Percentiles rank a stretch among this genome's conserved stretches.
phyloP scores from a whole-genome alignment of 495 filamentous ascomycete genomes.

The Thozetella sp. region DNA sequence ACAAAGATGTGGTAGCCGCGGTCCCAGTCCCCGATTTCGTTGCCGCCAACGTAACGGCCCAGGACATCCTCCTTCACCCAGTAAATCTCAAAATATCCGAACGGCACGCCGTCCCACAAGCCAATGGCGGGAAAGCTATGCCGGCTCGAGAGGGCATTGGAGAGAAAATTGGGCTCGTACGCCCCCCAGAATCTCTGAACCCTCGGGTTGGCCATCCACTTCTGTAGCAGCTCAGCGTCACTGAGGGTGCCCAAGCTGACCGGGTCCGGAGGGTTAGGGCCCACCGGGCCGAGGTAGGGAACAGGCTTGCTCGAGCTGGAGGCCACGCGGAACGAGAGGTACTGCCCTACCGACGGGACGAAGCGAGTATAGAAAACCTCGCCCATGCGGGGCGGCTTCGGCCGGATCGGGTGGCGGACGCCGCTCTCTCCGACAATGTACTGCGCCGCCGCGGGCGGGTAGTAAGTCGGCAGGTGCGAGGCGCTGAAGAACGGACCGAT shows the following conservation, averaged over 20 bases:
- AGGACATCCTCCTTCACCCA: slow-evolving; percentile 95
- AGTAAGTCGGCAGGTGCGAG: slow-evolving; percentile 88
- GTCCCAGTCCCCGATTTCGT: slow-evolving; percentile 74
- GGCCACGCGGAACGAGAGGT: slow-evolving; percentile 85
- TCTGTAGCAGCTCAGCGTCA: slow-evolving; percentile 78
- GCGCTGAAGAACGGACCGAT: slow-evolving; percentile 72
- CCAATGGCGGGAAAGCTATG: slow-evolving; percentile 93
- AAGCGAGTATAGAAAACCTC: slow-evolving; percentile 90
- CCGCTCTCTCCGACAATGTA: slow-evolving; percentile 80
- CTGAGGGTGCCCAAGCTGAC: slow-evolving; percentile 36
- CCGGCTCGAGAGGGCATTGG: slow-evolving; percentile 57
- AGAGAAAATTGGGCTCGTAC: slow-evolving; percentile 68
- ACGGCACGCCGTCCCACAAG: slow-evolving; percentile 92
- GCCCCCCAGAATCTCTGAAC: slow-evolving; percentile 83
- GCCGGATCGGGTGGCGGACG: slow-evolving; percentile 83
- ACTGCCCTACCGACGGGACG: slow-evolving; percentile 79
- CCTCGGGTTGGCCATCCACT: slow-evolving; percentile 89
- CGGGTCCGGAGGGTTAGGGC: slow-evolving; percentile 33
- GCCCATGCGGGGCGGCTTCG: slow-evolving; percentile 85
- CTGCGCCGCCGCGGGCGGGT: slow-evolving; percentile 78
- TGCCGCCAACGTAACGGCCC: slow-evolving; percentile 61
- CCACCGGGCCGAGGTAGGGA: slow-evolving; percentile 53
- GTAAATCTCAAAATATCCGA: slow-evolving; percentile 97
- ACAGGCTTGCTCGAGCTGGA: slow-evolving; percentile 56
- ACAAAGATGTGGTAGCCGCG: slow-evolving; percentile 86